Evolutionary conservation across 495 filamentous ascomycete genomes (phyloP).

Genomic region (Tricharina praecox): DNA sequence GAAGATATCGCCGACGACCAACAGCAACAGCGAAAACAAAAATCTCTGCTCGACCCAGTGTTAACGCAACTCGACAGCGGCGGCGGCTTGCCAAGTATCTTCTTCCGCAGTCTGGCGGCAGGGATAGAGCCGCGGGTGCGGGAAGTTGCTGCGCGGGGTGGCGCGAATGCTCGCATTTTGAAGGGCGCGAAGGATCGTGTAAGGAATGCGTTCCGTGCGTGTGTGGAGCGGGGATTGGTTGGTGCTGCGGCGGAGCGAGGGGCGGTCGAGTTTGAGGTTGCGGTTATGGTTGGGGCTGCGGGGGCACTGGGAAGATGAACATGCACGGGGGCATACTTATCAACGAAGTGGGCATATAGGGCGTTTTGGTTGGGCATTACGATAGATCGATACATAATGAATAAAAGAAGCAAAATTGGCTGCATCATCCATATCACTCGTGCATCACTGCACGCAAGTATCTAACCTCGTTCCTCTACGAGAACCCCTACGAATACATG

Average conservation of each 20-base stretch:
- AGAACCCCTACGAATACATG: too few relatives aligned
- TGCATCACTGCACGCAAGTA: too few relatives aligned
- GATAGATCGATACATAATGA: too few relatives aligned
- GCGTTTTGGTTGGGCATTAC: too few relatives aligned
- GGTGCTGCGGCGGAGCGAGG: constrained; percentile 28
- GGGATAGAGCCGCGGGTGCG: constrained; percentile 59
- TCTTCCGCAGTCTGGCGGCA: constrained; percentile 75
- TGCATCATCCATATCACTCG: too few relatives aligned
- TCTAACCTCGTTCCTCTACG: too few relatives aligned
- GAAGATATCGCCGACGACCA: constrained; percentile 22
- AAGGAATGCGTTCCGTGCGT: constrained; percentile 59
- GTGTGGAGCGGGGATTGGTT: constrained; percentile 62
- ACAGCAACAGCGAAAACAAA: constrained; percentile 31
- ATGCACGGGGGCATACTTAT: too few relatives aligned
- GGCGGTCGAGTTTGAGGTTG: constrained; percentile 76
- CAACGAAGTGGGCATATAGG: too few relatives aligned
- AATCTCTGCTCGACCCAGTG: constrained; percentile 55
- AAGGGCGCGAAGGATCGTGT: constrained; percentile 58
- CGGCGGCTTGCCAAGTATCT: constrained; percentile 67
- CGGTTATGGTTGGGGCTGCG: constrained; percentile 65
- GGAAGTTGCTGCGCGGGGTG: constrained; percentile 66
- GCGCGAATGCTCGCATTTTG: constrained; percentile 64
- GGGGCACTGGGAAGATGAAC: constrained; percentile 19
- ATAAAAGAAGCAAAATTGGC: too few relatives aligned
- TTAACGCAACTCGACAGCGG: constrained; percentile 69